Conservation (phyloP, 371 early-diverging fungal genomes). For the Smittium culicis region DNA sequence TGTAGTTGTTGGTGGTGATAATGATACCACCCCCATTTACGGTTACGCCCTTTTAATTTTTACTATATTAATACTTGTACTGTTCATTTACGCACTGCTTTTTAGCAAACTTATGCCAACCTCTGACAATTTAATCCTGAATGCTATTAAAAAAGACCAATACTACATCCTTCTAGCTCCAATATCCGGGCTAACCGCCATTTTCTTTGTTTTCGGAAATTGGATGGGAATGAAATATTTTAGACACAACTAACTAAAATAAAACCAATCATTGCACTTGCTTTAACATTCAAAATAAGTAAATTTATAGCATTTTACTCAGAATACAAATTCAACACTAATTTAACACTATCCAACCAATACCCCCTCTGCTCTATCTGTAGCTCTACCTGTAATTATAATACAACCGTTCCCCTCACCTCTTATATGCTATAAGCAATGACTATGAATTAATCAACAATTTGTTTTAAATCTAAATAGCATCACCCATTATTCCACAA, state of each 20-base stretch:
- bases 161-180: constrained; percentile 77
- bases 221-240: constrained; percentile 94
- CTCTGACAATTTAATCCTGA: constrained; percentile 48
- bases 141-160: constrained; percentile 59
- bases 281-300: too few species aligned
- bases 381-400: too few species aligned
- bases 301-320: too few species aligned
- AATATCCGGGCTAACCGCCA: constrained; percentile 56
- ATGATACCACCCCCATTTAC: constrained; percentile 56
- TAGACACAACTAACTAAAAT: constrained; percentile 49
- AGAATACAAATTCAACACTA: too few species aligned
- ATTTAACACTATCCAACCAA: too few species aligned
- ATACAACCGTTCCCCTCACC: too few species aligned
- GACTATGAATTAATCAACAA: too few species aligned
- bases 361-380: too few species aligned
- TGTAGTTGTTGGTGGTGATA: constrained; percentile 37
- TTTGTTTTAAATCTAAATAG: too few species aligned
- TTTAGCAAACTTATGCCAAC: constrained; percentile 57
- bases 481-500: too few species aligned
- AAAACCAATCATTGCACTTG: too few species aligned
- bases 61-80: constrained; percentile 43
- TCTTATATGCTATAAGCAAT: too few species aligned
- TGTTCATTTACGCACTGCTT: constrained; percentile 49
- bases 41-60: constrained; percentile 49
- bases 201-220: constrained; percentile 73